These are phyloP conservation scores for Crithidia thermophila DNA, from an alignment of 208 protist species.

Conservation along the genomic window DNA sequence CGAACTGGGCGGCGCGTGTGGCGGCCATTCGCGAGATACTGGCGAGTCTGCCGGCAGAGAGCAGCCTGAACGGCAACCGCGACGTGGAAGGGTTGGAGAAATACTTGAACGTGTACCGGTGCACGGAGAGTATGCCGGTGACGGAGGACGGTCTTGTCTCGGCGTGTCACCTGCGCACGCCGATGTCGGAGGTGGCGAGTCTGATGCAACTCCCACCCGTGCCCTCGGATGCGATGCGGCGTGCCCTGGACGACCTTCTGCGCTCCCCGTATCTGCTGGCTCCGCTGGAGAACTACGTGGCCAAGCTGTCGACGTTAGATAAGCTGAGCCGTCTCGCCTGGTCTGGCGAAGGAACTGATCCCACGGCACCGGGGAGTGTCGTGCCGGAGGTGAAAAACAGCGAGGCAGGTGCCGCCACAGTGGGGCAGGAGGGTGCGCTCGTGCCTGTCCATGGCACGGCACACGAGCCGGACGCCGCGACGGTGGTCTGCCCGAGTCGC, in stretches of 20 bases:
- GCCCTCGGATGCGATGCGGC: slow-evolving; percentile 52
- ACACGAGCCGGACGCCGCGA: slow-evolving; percentile 16
- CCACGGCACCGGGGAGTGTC: neutral
- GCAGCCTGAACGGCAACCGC: slow-evolving; percentile 34
- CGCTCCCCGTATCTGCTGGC: slow-evolving; percentile 62
- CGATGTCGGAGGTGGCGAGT: slow-evolving; percentile 29
- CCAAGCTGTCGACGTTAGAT: slow-evolving; percentile 51
- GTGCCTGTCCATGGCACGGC: too few relatives aligned
- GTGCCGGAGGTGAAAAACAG: neutral
- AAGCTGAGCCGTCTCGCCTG: slow-evolving; percentile 22
- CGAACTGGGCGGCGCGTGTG: slow-evolving; percentile 50
- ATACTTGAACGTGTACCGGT: slow-evolving; percentile 60
- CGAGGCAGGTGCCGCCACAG: neutral
- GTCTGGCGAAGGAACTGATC: slow-evolving; percentile 16
- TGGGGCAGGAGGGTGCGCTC: neutral
- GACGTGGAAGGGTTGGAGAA: slow-evolving; percentile 42
- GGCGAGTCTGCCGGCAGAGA: slow-evolving; percentile 45
- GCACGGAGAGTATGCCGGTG: slow-evolving; percentile 58
- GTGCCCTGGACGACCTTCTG: slow-evolving; percentile 63
- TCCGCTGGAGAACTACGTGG: slow-evolving; percentile 57
- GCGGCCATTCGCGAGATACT: slow-evolving; percentile 43
- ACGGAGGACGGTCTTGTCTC: slow-evolving; percentile 41
- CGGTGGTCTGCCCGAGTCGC: slow-evolving; percentile 45
- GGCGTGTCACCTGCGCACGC: slow-evolving; percentile 43
- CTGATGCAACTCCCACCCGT: slow-evolving; percentile 45